These are phyloP conservation scores for Trichoderma sp. DNA, from an alignment of 2,329 filamentous ascomycete species.

Conservation along the genomic window DNA sequence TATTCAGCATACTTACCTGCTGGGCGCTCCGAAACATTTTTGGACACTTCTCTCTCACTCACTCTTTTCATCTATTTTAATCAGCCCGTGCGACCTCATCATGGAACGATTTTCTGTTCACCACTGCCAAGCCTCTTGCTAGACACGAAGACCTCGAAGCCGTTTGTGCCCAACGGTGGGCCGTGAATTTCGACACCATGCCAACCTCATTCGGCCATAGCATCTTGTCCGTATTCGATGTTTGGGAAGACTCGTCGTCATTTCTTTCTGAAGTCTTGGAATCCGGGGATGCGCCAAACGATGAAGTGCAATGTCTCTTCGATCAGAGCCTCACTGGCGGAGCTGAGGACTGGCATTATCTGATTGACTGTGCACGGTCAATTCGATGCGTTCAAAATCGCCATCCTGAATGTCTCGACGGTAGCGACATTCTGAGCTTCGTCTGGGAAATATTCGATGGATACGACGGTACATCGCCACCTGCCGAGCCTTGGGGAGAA, in stretches of 20 bases:
- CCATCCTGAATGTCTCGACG: conserved; percentile 29
- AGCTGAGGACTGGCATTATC: conserved; percentile 35
- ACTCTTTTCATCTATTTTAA: neutral
- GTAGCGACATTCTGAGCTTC: conserved; percentile 35
- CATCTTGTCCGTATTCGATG: conserved; percentile 35
- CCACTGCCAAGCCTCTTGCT: neutral
- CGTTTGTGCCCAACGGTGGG: neutral
- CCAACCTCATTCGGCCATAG: conserved; percentile 27
- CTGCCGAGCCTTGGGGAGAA: conserved; percentile 31
- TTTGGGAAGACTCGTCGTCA: conserved; percentile 30
- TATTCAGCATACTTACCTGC: neutral
- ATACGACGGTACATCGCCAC: neutral
- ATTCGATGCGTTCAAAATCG: conserved; percentile 24
- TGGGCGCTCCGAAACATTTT: neutral
- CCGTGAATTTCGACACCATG: neutral
- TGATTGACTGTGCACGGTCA: conserved; percentile 36
- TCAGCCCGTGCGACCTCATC: neutral
- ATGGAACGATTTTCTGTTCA: neutral
- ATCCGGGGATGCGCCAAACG: conserved; percentile 26
- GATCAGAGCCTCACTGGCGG: conserved; percentile 34
- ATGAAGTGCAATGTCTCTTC: conserved; percentile 31
- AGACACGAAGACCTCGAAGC: neutral
- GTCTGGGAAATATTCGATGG: conserved; percentile 29
- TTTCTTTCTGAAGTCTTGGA: conserved; percentile 35
- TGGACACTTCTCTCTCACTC: neutral